Base-by-base conservation (phyloP, 345 rosid genomes). In the Hypericum androsaemum region DNA sequence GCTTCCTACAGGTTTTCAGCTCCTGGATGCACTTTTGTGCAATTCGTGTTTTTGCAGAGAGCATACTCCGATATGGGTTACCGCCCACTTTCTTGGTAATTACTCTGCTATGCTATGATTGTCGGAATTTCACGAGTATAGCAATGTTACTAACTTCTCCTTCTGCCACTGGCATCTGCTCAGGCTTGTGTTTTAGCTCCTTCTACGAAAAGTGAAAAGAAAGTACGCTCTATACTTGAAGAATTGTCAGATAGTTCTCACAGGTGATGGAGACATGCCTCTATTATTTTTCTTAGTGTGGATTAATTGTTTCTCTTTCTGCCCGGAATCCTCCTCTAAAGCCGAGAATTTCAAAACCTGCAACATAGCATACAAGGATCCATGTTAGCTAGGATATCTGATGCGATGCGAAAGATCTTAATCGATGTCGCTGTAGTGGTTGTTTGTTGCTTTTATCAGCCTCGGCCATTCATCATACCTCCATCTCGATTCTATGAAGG, bases 1-100 rank as follows among this genome's bases (percentile, higher is more conserved):
- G 38, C 36, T 12, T 17, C 41, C 36, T 81, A 71, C 77, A 94
- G 97, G 96, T 88, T 70, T 94, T 94, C 66, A 86, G 86, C 74
- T 82, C 95, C 7, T 94, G 95, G 97, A 94, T 94, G 99, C 99
- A 94, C 72, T 94, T 94, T 59, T 94, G 96, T 79, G 97, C 96
- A 62, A 86, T 94, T n/a, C 94, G 97, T 47, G 35, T 80, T 55
- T 94, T 83, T 68, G 75, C 96, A 49, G 97, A 94, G 75, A 88
- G 99, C 74, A 94, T 94, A 43, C 73, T 94, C 76, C 82, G 99
- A 86, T 86, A 94, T 61, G 99, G 99, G 58, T 70, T 94, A 69
- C 99, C 97, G 6, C 97, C 99, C 5, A 70, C 87, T 28, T 94
- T 94, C 76, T 68, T 94, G 95, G 99, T 88, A 82, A 79, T 22